Evolutionary conservation across 2,329 filamentous ascomycete genomes (phyloP), one percentile per base, ranked within the genome.

Genomic region (Hysterium pulicare): DNA sequence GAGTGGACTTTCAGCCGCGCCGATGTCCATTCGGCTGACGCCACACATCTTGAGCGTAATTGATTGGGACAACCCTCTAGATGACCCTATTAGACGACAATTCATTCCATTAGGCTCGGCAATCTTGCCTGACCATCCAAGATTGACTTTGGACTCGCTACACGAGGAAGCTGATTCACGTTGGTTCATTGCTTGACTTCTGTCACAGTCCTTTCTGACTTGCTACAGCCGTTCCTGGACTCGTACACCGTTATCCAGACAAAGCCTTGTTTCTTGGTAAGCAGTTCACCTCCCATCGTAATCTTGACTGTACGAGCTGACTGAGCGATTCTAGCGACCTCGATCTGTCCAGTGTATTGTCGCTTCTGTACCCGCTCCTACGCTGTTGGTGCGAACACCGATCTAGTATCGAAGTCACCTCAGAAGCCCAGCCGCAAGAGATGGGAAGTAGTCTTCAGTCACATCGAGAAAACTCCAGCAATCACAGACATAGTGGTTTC

Each of bases 201-300:
- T n/a, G 2, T n/a, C 35, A 24, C 20, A n/a, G 7, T n/a, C n/a
- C n/a, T n/a, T n/a, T n/a, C n/a, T n/a, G n/a, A n/a, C n/a, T 6
- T 13, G 9, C 3, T 11, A 8, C 35, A 61, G 54, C 77, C 0
- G 77, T 82, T 2, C 65, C 70, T 13, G 79, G 78, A 0, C 59
- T 84, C 2, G 78, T 84, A 2, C 80, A 83, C 57, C 71, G 81
- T n/a, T 84, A 85, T 55, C 74, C 74, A 0, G 79, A 83, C 45
- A 82, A 81, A 58, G 80, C 76, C 2, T 60, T 84, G 5, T 82
- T 84, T 41, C 64, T 84, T 22, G 73, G 79, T 82, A 62, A 58
- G 71, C 13, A 28, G 13, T n/a, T n/a, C n/a, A n/a, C n/a, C n/a
- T n/a, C n/a, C n/a, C n/a, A n/a, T n/a, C n/a, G n/a, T n/a, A n/a